Base-by-base conservation (phyloP, 1,284 basidiomycete genomes). In the Kalmanozyma brasiliensis region DNA sequence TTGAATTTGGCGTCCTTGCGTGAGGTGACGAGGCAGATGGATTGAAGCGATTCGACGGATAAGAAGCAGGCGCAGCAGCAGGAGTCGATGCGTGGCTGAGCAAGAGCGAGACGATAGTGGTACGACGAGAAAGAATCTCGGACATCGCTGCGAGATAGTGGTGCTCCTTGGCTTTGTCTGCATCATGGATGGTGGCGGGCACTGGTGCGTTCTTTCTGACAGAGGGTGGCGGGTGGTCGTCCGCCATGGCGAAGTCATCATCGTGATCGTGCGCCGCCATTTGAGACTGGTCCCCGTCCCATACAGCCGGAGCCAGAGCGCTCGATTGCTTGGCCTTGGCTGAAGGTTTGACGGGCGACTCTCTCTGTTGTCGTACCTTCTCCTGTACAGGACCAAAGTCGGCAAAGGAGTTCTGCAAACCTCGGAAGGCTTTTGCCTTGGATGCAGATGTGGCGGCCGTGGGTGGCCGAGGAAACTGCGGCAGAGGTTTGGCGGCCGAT, bases 391-490 rank as follows among this genome's bases (percentile, higher is more conserved):
- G 55, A 11, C 56, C 56, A 52, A 69, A 69, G 47, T 63, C 66
- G 14, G 66, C 66, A 35, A 69, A 69, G 8, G 53, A 58, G 52
- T 69, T 69, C 30, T 69, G 66, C 47, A 69, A 36, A 8, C 60
- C 56, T 8, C 51, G 51, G 16, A 69, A 69, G 10, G 60, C 60
- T 34, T 56, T 63, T 20, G 17, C 22, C 36, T 69, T 69, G 38
- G 43, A 41, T 1, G 49, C 60, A 7, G 66, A 69, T n/a, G 48
- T 38, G 9, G 38, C 48, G 7, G 33, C 37, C 1, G 43, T 43
- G 1, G 51, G 57, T 16, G 56, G 63, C 16, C 44, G 36, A n/a
- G 63, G 56, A 17, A 62, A 68, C 11, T 47, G 42, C 10, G 51
- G 43, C 4, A 22, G 47, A 14, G 35, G 14, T 38, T 59, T 63